Evolutionary conservation across 179 eudicot genomes (phyloP), one percentile per base, ranked within the genome.

Genomic region (Patellifolia procumbens): DNA sequence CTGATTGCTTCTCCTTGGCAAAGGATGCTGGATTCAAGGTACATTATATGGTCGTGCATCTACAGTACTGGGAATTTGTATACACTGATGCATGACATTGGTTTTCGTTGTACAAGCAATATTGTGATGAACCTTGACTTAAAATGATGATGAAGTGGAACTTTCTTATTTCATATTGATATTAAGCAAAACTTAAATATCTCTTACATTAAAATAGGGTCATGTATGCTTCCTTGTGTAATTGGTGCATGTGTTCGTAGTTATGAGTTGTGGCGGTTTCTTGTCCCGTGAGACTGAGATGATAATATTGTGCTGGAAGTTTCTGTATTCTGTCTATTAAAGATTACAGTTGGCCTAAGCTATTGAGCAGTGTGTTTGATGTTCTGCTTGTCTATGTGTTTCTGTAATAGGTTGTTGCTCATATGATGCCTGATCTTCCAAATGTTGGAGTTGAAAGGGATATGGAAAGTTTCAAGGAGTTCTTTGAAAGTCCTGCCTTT

Each of bases 361-460:
- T 42, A 56, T 3, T 10, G 12, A 26, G 35, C 16, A 0, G 2
- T 63, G 22, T 51, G 71, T 7, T 51, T 7, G 16, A 15, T 63
- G n/a, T 24, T 42, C 22, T 39, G 52, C 52, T n/a, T 64, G n/a
- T 49, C 17, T 63, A 32, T n/a, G 12, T 52, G 53, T 26, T 61
- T 77, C 7, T 75, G 76, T 82, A 78, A 42, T 80, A 95, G 99
- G 97, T 95, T 67, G 99, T 95, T 86, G 97, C 99, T 73, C 99
- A 95, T 87, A 95, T 95, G 99, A 95, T 95, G 99, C 99, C 99
- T 35, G 99, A 95, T 89, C 97, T 95, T 83, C 99, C 99, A 77
- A 93, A 95, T 77, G 99, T 95, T 74, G 99, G 99, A 31, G 94
- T 95, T 74, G 99, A 95, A 74, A 89, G 99, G 74, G 99, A 95